Evolutionary conservation across 805 yeast genomes (phyloP), one percentile per base, ranked within the genome.

Genomic region (Lipomyces yamadae): DNA sequence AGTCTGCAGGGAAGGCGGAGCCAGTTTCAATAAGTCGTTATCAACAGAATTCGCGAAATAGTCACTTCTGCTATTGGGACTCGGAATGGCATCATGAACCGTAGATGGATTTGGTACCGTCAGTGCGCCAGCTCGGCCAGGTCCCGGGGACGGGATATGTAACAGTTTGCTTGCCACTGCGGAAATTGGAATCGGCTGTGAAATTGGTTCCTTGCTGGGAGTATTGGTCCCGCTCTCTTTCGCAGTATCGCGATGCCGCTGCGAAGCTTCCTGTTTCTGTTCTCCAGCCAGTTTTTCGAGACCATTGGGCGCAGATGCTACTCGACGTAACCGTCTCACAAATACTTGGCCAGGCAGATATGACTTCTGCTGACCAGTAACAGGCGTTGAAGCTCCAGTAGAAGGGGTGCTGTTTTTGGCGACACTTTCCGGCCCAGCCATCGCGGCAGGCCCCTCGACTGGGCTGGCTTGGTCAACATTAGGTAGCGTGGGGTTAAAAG

Each of bases 291-390:
- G 65, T 29, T 70, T 70, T 61, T 84, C 81, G 33, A 85, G 74
- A 8, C 84, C 89, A 63, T 89, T 81, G 10, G 97, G 97, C 0
- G 95, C 96, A 0, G 97, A 91, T 0, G 96, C 93, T 1, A 90
- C 96, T 68, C 96, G 81, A 67, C 95, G 80, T 32, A 90, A 78
- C 29, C 75, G 71, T 24, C 76, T 63, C 5, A 73, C 72, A 60
- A 76, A 73, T 5, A 34, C 63, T 37, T 60, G 63, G 3, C 67
- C 71, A 30, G 70, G 65, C 34, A 62, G 58, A 57, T 42, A 70
- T 30, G 72, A 58, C 68, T 70, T 52, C 68, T 67, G 42, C 66
- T 69, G 48, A 66, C 73, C 45, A 50, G 18, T 55, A 15, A 37
- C 37, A 8, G 60, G 67, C 60, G 55, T 60, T 18, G 53, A 42